phyloP scores from a whole-genome alignment of 768 basidiomycete species.

The Agrocybe praecox region DNA sequence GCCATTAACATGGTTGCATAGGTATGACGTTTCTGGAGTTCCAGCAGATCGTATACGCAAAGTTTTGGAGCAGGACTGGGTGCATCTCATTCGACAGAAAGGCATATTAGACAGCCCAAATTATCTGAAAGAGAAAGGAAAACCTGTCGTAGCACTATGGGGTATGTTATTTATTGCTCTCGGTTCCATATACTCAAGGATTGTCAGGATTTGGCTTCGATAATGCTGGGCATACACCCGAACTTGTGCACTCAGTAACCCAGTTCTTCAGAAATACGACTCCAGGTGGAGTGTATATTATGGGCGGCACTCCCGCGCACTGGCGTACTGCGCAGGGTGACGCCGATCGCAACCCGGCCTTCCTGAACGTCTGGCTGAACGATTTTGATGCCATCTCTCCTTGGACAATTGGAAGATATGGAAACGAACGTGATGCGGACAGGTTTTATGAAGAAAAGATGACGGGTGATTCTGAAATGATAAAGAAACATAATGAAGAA shows the following conservation, averaged over 20 bases:
- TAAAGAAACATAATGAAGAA: slow-evolving; percentile 50
- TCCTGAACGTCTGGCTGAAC: slow-evolving; percentile 71
- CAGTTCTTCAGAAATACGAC: slow-evolving; percentile 60
- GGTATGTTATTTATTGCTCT: slow-evolving; percentile 35
- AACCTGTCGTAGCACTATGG: slow-evolving; percentile 76
- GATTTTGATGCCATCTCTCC: slow-evolving; percentile 81
- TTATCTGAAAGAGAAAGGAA: slow-evolving; percentile 71
- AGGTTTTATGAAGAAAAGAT: slow-evolving; percentile 62
- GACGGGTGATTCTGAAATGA: slow-evolving; percentile 62
- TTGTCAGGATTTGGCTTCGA: slow-evolving; percentile 70
- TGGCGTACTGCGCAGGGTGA: slow-evolving; percentile 78
- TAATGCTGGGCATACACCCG: slow-evolving; percentile 62
- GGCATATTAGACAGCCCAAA: slow-evolving; percentile 69
- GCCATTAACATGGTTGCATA: slow-evolving; percentile 24
- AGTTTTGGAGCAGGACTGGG: slow-evolving; percentile 74
- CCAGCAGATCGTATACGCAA: slow-evolving; percentile 66
- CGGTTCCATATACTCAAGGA: not conserved
- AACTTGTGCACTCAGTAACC: slow-evolving; percentile 54
- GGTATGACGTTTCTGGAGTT: slow-evolving; percentile 88
- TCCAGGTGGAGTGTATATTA: slow-evolving; percentile 74
- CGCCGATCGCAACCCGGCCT: slow-evolving; percentile 68
- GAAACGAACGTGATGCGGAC: slow-evolving; percentile 62
- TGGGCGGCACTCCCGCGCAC: slow-evolving; percentile 70
- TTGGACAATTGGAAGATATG: slow-evolving; percentile 80
- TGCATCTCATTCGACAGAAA: slow-evolving; percentile 64